Percentiles rank a stretch among this genome's conserved stretches.
Evolutionary conservation across 805 yeast genomes (phyloP).

Genomic region (Spathaspora boniae): DNA sequence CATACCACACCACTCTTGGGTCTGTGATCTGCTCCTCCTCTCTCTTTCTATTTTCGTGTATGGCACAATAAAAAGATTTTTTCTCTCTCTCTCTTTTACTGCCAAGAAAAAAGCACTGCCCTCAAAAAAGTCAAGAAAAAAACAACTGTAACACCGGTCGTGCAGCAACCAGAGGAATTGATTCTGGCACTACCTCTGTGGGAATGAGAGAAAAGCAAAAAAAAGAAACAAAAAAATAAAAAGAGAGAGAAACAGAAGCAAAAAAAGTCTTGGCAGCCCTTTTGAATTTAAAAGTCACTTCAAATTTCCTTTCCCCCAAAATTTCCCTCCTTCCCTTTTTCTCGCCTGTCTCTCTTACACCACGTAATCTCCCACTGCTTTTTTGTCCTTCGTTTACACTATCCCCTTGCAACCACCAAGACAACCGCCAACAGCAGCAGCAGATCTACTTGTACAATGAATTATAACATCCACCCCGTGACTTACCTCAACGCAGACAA

Average conservation of each 20-base stretch:
- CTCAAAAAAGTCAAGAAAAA: too few species aligned
- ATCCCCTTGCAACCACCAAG: not conserved
- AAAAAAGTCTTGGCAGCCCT: not conserved
- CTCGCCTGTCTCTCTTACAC: not conserved
- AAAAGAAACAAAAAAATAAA: not conserved
- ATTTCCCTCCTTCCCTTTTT: not conserved
- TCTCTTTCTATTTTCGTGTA: too few species aligned
- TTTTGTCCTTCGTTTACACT: slow-evolving; percentile 1
- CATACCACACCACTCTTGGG: too few species aligned
- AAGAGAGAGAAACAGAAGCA: not conserved
- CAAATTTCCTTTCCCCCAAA: not conserved
- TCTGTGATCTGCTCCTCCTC: too few species aligned
- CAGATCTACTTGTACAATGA: slow-evolving; percentile 18
- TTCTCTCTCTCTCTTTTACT: too few species aligned
- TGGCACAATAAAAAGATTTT: too few species aligned
- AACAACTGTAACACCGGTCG: too few species aligned
- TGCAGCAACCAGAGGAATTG: too few species aligned
- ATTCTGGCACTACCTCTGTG: too few species aligned
- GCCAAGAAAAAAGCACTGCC: too few species aligned
- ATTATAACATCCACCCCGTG: slow-evolving; percentile 44
- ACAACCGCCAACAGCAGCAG: not conserved
- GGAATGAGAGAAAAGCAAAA: not conserved
- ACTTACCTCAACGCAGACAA: slow-evolving; percentile 37
- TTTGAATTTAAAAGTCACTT: not conserved
- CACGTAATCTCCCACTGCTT: not conserved